These are phyloP conservation scores for Pestalotiopsis sp. DNA, from an alignment of 2,329 filamentous ascomycete species.

Conservation along the genomic window DNA sequence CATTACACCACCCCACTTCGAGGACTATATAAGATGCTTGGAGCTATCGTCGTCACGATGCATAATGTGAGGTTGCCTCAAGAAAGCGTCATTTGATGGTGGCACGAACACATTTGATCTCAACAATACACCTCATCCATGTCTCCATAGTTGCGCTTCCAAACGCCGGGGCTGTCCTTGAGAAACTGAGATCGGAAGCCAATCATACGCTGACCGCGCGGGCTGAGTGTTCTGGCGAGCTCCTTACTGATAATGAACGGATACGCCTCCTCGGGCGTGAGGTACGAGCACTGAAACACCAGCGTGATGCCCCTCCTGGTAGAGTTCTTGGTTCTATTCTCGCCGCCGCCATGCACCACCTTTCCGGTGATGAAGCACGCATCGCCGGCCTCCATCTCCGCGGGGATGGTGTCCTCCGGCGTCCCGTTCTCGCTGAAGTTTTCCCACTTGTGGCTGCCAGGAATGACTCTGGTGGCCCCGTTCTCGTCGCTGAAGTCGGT, in stretches of 20 bases:
- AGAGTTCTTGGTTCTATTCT: constrained; percentile 26
- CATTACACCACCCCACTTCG: no score
- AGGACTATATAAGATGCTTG: not conserved
- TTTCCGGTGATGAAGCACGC: constrained; percentile 33
- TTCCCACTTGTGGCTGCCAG: constrained; percentile 30
- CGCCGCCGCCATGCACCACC: constrained; percentile 34
- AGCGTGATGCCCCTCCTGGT: constrained; percentile 25
- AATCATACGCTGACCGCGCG: constrained; percentile 27
- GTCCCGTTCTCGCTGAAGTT: constrained; percentile 23
- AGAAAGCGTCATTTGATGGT: no score
- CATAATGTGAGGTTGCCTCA: no score
- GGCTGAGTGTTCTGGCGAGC: constrained; percentile 21
- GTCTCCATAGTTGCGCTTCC: constrained; percentile 26
- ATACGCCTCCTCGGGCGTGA: constrained; percentile 31
- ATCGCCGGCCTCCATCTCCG: constrained; percentile 32
- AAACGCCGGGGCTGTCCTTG: constrained; percentile 28
- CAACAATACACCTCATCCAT: constrained; percentile 15
- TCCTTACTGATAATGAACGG: constrained; percentile 25
- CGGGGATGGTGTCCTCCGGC: constrained; percentile 21
- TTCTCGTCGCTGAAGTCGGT: constrained; percentile 30
- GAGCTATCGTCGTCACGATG: not conserved
- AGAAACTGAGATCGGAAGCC: constrained; percentile 30
- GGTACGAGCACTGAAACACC: constrained; percentile 28
- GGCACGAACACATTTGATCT: no score
- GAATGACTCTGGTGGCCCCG: constrained; percentile 33